Percentiles rank a stretch among this genome's conserved stretches.
These are phyloP conservation scores for Candida coquimbonensis DNA, from an alignment of 805 yeast species.

Conservation along the genomic window DNA sequence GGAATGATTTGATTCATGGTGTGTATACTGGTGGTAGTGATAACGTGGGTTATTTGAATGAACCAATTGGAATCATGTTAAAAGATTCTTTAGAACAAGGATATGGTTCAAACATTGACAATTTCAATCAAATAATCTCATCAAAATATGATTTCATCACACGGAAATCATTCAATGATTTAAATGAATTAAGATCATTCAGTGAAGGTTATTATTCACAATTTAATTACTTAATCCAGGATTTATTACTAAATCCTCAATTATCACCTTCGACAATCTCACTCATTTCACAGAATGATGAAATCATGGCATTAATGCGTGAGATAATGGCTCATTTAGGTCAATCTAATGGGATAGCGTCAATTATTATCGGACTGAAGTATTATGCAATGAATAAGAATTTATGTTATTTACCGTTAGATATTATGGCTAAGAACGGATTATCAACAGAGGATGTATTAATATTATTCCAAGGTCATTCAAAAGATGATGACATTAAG, in stretches of 20 bases:
- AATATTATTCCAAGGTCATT: conserved; percentile 31
- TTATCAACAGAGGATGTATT: conserved; percentile 61
- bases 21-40: conserved; percentile 28
- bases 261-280: conserved; percentile 49
- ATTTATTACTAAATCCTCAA: conserved; percentile 47
- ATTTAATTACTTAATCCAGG: conserved; percentile 59
- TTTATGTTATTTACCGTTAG: conserved; percentile 52
- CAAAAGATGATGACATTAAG: conserved; percentile 4
- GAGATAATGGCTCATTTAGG: conserved; percentile 77
- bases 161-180: conserved; percentile 28
- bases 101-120: conserved; percentile 35
- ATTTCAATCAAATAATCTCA: conserved; percentile 53
- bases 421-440: conserved; percentile 42
- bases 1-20: conserved; percentile 57
- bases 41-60: conserved; percentile 36
- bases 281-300: conserved; percentile 39
- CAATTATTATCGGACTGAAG: conserved; percentile 51
- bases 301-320: conserved; percentile 37
- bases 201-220: conserved; percentile 81
- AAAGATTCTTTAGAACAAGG: conserved; percentile 44
- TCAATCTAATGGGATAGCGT: conserved; percentile 68
- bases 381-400: conserved; percentile 44
- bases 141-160: conserved; percentile 47
- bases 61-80: conserved; percentile 59
- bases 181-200: conserved; percentile 58